Evolutionary conservation across 164 flowering plant genomes (phyloP), one percentile per base, ranked within the genome.

Genomic region (Umbilicus rupestris): DNA sequence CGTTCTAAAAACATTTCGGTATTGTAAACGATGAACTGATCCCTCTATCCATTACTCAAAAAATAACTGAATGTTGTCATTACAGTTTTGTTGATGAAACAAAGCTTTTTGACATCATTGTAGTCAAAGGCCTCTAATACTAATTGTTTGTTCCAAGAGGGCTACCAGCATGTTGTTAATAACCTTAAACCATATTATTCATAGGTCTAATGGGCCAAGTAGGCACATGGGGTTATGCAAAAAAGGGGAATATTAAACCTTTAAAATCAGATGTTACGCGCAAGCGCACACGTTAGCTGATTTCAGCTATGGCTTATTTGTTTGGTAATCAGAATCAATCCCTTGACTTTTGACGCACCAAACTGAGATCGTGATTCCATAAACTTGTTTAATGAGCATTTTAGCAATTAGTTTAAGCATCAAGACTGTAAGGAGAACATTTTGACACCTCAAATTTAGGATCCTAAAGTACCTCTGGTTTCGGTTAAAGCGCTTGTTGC

Each of bases 371-470:
- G 55, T 45, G 47, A 65, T 39, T 29, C 35, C 37, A 45, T 65
- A 24, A 15, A 9, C 17, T 65, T 12, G 33, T 14, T 55, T 28
- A 4, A 52, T 24, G 15, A 52, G 58, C 29, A 52, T 26, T 52
- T 49, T 9, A 14, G n/a, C 44, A 39, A 44, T 39, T 67, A 62
- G 29, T 10, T 41, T 49, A 49, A 49, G 55, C 28, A n/a, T 49
- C 26, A 20, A 20, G 55, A 2, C 55, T 49, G 26, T 49, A n/a
- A 49, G 20, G 55, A 49, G 55, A 49, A 49, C 26, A 24, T 52
- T 50, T 26, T 1, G 4, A 26, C 11, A 62, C 78, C 75, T 73
- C 60, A 69, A 68, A 75, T 68, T 75, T 44, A 71, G 78, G 80
- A 70, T 78, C 80, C 72, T 46, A 59, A 68, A 70, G 60, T 55